A percentile compares a stretch with the other conserved stretches of the same genome.
Conservation (phyloP, 192 early-diverging fungal genomes). For the Coemansia sp. region DNA sequence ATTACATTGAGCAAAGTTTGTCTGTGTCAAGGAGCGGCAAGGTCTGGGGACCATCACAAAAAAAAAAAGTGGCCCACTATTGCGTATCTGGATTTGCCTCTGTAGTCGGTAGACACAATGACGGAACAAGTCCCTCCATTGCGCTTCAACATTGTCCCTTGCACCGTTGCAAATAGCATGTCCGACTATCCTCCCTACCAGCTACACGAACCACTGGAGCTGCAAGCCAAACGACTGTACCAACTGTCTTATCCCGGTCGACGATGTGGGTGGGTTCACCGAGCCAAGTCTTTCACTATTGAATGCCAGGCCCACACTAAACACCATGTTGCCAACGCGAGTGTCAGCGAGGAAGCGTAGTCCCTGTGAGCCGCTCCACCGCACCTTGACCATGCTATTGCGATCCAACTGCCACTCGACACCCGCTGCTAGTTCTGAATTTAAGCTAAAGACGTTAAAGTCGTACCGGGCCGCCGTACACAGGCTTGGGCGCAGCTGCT, state of each 20-base stretch:
- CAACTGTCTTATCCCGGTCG: slow-evolving; percentile 23
- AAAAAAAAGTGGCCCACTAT: neutral
- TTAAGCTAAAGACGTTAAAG: slow-evolving; percentile 89
- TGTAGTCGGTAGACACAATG: neutral
- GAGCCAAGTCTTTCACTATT: slow-evolving; percentile 3
- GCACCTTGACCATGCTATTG: slow-evolving; percentile 59
- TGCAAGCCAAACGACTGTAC: slow-evolving; percentile 50
- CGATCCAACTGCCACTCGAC: slow-evolving; percentile 73
- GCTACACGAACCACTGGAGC: slow-evolving; percentile 50
- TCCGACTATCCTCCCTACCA: neutral
- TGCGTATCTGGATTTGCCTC: neutral
- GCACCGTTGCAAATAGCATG: neutral
- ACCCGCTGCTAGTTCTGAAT: slow-evolving; percentile 87
- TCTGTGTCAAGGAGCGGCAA: neutral
- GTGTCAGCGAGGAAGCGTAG: slow-evolving; percentile 42
- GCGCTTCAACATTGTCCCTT: neutral
- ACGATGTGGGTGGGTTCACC: slow-evolving; percentile 1
- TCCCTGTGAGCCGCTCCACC: slow-evolving; percentile 56
- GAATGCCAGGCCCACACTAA: slow-evolving; percentile 44
- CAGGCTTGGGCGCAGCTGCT: slow-evolving; percentile 69
- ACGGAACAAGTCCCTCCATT: neutral
- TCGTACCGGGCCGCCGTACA: slow-evolving; percentile 83
- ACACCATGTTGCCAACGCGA: slow-evolving; percentile 47
- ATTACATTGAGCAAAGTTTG: neutral
- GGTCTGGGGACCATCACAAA: neutral